Evolutionary conservation across 352 stramenopile genomes (phyloP), one percentile per base, ranked within the genome.

Genomic region (Pythium biforme): DNA sequence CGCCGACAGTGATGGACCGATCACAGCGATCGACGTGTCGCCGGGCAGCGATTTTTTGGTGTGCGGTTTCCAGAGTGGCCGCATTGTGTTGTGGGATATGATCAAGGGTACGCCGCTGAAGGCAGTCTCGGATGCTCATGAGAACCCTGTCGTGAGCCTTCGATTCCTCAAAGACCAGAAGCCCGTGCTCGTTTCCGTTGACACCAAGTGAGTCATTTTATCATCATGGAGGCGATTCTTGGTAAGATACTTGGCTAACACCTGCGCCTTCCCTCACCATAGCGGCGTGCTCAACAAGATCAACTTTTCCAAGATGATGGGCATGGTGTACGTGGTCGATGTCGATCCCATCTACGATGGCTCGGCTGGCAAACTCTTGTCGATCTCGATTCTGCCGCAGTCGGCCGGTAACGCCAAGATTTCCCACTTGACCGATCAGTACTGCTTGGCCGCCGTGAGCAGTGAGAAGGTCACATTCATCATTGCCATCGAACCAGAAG

Each of bases 31-130:
- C 20, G 90, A 97, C 60, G 80, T 95, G 69, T 94, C 86, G 14
- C 79, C 83, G 51, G 72, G 90, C 72, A 81, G 90, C 51, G 92
- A 98, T 69, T 93, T 92, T 63, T 71, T 98, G 6, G 77, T 97
- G 23, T 97, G 91, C 47, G 96, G 96, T 11, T 98, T 97, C 68
- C 88, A 94, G 45, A 95, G 86, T 48, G 96, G 96, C 29, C 81
- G 81, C 10, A 89, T 99, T 52, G 90, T 98, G 48, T 69, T 99
- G 1, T 99, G 96, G 96, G 96, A 99, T 79, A 95, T 97, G 70
- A 97, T 98, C 51, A 96, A 96, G 59, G 95, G 95, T 33, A 89
- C 81, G 29, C 82, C 90, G 9, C 75, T 99, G 3, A 97, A 97
- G 66, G 86, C 77, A 14, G 84, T 98, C 2, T 82, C 81, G n/a